Evolutionary conservation across 192 early-diverging fungal species (phyloP).

Genomic region (Podila epigama): DNA sequence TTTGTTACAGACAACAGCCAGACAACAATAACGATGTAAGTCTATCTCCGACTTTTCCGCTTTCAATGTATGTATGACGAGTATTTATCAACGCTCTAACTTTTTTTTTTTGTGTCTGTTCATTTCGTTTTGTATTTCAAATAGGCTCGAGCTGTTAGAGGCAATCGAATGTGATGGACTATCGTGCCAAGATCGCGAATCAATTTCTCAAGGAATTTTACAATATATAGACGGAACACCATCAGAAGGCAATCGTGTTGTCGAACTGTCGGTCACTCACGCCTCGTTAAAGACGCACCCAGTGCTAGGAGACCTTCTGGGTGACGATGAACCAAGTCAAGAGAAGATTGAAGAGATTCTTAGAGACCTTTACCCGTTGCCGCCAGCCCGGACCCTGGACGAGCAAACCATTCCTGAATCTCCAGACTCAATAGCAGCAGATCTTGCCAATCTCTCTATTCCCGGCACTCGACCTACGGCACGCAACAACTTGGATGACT

Average conservation of each 20-base stretch:
- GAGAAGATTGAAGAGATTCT: not conserved
- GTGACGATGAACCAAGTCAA: not conserved
- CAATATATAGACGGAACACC: not conserved
- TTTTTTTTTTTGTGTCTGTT: not conserved
- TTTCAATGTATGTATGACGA: not conserved
- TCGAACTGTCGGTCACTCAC: too few species aligned
- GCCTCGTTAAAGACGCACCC: not conserved
- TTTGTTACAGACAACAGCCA: not conserved
- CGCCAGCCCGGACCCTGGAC: not conserved
- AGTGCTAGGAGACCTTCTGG: not conserved
- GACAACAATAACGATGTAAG: not conserved
- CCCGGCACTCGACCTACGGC: not conserved
- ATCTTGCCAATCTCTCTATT: not conserved
- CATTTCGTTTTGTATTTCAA: not conserved
- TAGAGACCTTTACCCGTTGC: not conserved
- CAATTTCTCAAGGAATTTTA: not conserved
- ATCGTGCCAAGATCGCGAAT: not conserved
- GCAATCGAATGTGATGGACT: not conserved
- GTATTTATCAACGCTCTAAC: not conserved
- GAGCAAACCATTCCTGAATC: not conserved
- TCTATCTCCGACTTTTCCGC: not conserved
- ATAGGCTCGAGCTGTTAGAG: not conserved
- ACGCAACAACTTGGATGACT: not conserved
- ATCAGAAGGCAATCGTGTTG: too few species aligned
- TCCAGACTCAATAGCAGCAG: not conserved